Conservation (phyloP, 1,284 basidiomycete species). For the Macrocystidia cucumis region DNA sequence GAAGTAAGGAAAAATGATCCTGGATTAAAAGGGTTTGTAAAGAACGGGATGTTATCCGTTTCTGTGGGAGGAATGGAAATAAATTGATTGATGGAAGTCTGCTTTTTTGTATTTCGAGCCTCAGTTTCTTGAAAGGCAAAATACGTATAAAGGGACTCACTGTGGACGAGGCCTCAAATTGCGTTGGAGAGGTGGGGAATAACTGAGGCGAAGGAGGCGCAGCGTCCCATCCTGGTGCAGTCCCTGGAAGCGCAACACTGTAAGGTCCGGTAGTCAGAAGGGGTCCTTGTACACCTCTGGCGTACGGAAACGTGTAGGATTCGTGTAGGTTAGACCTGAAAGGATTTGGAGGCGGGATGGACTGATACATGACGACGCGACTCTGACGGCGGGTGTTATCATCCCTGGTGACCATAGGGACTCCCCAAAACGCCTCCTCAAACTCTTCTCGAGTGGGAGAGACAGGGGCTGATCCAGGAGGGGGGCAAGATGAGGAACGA, state of each 20-base stretch:
- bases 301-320: background rate
- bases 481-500: slow-evolving; percentile 32
- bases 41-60: too few species aligned
- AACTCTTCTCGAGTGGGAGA: slow-evolving; percentile 11
- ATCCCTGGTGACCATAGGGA: slow-evolving; percentile 21
- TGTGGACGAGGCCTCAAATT: too few species aligned
- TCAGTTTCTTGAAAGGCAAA: too few species aligned
- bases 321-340: background rate
- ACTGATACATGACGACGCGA: slow-evolving; percentile 27
- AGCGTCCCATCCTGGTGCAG: slow-evolving; percentile 13
- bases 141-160: too few species aligned
- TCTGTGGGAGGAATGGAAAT: too few species aligned
- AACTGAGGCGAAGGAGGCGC: slow-evolving; percentile 5
- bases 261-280: slow-evolving; percentile 11
- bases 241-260: slow-evolving; percentile 9
- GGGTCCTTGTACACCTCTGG: slow-evolving; percentile 3
- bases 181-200: too few species aligned
- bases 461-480: slow-evolving; percentile 22
- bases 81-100: too few species aligned
- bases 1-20: too few species aligned
- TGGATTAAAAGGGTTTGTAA: too few species aligned
- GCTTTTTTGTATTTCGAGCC: too few species aligned
- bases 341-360: slow-evolving; percentile 5
- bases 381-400: slow-evolving; percentile 31
- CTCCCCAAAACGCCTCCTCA: slow-evolving; percentile 9